A percentile compares a stretch with the other conserved stretches of the same genome.
These are phyloP conservation scores for Colletotrichum sp. DNA, from an alignment of 2,329 filamentous ascomycete genomes.

Conservation along the genomic window DNA sequence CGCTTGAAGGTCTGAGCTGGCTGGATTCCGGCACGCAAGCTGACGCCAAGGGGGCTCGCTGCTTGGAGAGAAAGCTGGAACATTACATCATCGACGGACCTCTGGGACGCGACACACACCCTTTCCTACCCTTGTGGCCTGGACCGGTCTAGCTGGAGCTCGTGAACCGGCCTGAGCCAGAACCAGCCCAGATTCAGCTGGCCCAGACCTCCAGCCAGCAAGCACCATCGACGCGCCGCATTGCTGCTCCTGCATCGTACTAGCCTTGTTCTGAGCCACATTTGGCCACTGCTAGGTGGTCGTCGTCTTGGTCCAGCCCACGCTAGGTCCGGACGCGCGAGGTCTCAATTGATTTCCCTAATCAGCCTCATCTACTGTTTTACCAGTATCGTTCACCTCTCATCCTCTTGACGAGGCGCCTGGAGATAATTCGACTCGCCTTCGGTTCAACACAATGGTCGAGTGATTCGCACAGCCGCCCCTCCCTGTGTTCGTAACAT, in stretches of 20 bases:
- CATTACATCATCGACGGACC: constrained; percentile 14
- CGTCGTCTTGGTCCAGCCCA: constrained; percentile 3
- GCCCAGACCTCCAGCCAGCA: not conserved
- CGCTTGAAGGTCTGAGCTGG: not conserved
- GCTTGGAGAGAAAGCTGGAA: not conserved
- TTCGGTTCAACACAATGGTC: not conserved
- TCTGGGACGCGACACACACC: not conserved
- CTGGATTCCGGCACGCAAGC: constrained; percentile 2
- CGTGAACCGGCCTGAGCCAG: not conserved
- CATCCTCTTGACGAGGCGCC: not conserved
- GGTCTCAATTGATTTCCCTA: constrained; percentile 5
- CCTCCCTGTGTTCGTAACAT: not conserved
- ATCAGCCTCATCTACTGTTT: not conserved
- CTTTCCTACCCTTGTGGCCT: not conserved
- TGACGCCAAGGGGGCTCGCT: not conserved
- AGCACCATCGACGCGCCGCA: not conserved
- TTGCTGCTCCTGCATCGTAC: constrained; percentile 8
- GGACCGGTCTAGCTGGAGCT: not conserved
- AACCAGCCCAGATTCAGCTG: not conserved
- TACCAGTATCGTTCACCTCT: not conserved
- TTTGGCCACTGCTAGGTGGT: not conserved
- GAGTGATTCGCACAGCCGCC: not conserved
- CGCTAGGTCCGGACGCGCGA: constrained; percentile 4
- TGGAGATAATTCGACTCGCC: not conserved
- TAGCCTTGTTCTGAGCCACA: constrained; percentile 8